Conservation (phyloP, 345 rosid species). For the Brassica rapa region DNA sequence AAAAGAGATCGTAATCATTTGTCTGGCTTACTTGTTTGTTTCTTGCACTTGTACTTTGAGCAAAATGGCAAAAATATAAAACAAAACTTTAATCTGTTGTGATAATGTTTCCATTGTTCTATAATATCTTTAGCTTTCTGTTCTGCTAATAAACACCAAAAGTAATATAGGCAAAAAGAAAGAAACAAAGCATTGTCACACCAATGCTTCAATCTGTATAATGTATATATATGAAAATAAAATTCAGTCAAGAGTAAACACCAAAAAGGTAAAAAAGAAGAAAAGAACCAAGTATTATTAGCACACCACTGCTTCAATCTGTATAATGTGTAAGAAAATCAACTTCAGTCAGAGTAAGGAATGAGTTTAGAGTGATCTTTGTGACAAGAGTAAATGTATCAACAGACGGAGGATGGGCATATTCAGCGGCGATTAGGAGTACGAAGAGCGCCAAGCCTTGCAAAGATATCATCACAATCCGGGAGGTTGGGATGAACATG, state of each 20-base stretch:
- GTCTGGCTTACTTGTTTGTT: slow-evolving; percentile 20
- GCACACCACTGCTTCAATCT: slow-evolving; percentile 7
- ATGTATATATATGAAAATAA: slow-evolving; percentile 15
- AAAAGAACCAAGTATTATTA: slow-evolving; percentile 10
- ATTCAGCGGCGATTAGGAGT: slow-evolving; percentile 30
- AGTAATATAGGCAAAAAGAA: neutral
- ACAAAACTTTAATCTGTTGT: slow-evolving; percentile 4
- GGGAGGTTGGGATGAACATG: slow-evolving; percentile 97
- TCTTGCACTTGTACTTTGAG: slow-evolving; percentile 18
- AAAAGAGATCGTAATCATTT: slow-evolving; percentile 16
- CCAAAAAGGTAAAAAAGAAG: neutral
- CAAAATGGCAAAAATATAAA: neutral
- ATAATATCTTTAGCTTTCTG: slow-evolving; percentile 2
- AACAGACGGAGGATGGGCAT: slow-evolving; percentile 6
- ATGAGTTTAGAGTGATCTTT: slow-evolving; percentile 13
- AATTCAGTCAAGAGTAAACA: slow-evolving; percentile 9
- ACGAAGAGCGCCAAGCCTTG: slow-evolving; percentile 59
- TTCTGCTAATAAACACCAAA: slow-evolving; percentile 9
- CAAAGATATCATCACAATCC: slow-evolving; percentile 62
- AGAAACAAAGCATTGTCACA: slow-evolving; percentile 24
- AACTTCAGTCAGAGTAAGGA: slow-evolving; percentile 23
- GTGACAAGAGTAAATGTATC: slow-evolving; percentile 26
- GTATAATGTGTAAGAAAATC: slow-evolving; percentile 18
- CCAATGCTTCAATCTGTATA: slow-evolving; percentile 13
- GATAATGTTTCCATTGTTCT: slow-evolving; percentile 2